These are phyloP conservation scores for Jatropha multifida DNA, from an alignment of 441 rosid species.

Conservation along the genomic window DNA sequence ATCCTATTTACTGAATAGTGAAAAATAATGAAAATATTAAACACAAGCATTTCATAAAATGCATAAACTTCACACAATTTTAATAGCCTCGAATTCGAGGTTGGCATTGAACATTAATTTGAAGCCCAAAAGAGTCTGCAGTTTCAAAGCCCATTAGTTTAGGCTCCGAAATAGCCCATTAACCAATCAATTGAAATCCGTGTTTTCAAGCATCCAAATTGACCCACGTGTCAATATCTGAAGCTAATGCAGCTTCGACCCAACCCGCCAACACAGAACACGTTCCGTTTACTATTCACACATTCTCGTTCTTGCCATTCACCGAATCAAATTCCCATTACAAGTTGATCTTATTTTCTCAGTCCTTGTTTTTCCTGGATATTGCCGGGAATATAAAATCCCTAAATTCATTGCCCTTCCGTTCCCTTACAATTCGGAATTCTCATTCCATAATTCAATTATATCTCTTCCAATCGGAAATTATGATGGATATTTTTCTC, in stretches of 20 bases:
- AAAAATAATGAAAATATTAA: too few relatives aligned
- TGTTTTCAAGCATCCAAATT: not conserved
- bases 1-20: too few relatives aligned
- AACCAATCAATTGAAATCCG: too few relatives aligned
- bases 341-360: not conserved
- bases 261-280: conserved; percentile 2
- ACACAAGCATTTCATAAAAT: too few relatives aligned
- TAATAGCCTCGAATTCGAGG: too few relatives aligned
- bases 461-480: not conserved
- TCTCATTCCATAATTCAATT: not conserved
- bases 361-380: conserved; percentile 17
- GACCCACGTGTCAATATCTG: not conserved
- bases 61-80: too few relatives aligned
- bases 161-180: not conserved
- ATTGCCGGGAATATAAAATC: conserved; percentile 29
- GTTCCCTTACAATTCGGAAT: not conserved
- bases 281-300: conserved; percentile 14
- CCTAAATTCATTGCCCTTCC: not conserved
- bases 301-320: not conserved
- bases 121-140: not conserved
- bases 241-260: not conserved
- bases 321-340: not conserved
- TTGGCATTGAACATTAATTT: too few relatives aligned
- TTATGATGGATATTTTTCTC: conserved; percentile 49
- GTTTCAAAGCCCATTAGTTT: not conserved